phyloP scores from a whole-genome alignment of 2,329 filamentous ascomycete species.

The Parascedosporium putredinis region DNA sequence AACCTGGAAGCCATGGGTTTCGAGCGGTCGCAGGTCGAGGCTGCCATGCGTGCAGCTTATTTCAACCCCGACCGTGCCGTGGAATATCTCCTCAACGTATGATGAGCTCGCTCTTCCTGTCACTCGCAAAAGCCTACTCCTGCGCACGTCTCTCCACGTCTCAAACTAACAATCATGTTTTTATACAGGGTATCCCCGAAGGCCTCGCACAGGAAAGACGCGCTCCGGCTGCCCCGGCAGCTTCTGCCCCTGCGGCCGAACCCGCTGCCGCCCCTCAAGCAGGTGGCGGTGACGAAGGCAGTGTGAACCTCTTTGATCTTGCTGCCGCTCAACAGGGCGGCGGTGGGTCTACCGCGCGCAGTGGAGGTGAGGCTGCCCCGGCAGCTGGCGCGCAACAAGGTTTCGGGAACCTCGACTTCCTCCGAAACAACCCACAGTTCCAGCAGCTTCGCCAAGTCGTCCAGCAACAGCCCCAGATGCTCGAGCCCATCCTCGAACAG shows the following conservation, averaged over 20 bases:
- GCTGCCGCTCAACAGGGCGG: conserved; percentile 65
- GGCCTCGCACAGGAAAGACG: conserved; percentile 50
- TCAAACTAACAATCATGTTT: not conserved
- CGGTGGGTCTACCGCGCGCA: conserved; percentile 29
- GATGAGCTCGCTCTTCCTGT: too few relatives aligned
- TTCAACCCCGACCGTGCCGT: conserved; percentile 96
- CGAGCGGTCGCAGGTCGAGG: conserved; percentile 74
- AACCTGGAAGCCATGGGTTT: conserved; percentile 99
- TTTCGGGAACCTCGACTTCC: conserved; percentile 77
- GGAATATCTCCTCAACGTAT: conserved; percentile 84
- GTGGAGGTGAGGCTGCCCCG: conserved; percentile 34
- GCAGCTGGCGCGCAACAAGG: conserved; percentile 40
- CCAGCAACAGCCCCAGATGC: conserved; percentile 95
- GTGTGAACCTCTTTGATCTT: conserved; percentile 85
- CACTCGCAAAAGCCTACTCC: conserved; percentile 30
- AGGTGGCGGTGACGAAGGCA: conserved; percentile 49
- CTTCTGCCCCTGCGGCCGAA: conserved; percentile 26
- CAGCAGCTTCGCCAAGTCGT: conserved; percentile 95
- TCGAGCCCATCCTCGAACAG: conserved; percentile 94
- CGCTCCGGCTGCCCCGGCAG: conserved; percentile 31
- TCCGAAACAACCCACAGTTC: conserved; percentile 93
- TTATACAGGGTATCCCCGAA: conserved; percentile 73
- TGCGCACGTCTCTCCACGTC: conserved; percentile 4
- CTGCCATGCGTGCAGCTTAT: conserved; percentile 90
- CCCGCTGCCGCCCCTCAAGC: conserved; percentile 29